Percentiles rank a stretch among this genome's conserved stretches.
Conservation (phyloP, 78 protist species). For the Ministeria vibrans region DNA sequence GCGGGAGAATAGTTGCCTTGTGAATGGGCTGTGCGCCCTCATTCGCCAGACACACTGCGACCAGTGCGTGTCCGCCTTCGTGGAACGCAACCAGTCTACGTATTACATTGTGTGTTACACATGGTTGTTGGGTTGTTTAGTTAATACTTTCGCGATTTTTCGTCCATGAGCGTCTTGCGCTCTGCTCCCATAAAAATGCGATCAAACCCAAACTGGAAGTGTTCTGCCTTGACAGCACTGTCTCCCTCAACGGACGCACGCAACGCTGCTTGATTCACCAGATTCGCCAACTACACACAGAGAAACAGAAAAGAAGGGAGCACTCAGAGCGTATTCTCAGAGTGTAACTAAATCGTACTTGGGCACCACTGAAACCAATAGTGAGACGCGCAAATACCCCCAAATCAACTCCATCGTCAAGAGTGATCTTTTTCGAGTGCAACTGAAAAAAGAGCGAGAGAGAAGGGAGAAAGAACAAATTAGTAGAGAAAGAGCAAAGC, state of each 20-base stretch:
- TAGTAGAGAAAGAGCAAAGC: no score
- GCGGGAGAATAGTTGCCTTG: constrained; percentile 90
- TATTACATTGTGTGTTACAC: no score
- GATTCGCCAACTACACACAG: constrained; percentile 82
- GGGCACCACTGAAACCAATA: constrained; percentile 56
- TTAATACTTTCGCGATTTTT: constrained; percentile 9
- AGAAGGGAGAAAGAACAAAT: no score
- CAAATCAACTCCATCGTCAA: constrained; percentile 33
- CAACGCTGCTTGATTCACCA: constrained; percentile 84
- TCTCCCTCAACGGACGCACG: constrained; percentile 49
- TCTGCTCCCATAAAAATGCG: constrained; percentile 82
- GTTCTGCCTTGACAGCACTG: constrained; percentile 33
- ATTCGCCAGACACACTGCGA: constrained; percentile 64
- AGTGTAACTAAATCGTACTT: not conserved
- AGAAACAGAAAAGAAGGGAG: no score
- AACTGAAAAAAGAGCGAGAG: no score
- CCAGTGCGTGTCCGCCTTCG: constrained; percentile 95
- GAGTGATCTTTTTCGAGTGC: not conserved
- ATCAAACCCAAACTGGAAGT: constrained; percentile 79
- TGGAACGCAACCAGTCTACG: constrained; percentile 86
- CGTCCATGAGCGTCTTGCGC: constrained; percentile 33
- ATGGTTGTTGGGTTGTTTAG: no score
- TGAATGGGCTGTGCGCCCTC: constrained; percentile 71
- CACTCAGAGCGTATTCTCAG: not conserved
- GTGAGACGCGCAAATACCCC: constrained; percentile 58